Evolutionary conservation across 2,329 filamentous ascomycete genomes (phyloP).

Genomic region (Intubia oerlemansii): DNA sequence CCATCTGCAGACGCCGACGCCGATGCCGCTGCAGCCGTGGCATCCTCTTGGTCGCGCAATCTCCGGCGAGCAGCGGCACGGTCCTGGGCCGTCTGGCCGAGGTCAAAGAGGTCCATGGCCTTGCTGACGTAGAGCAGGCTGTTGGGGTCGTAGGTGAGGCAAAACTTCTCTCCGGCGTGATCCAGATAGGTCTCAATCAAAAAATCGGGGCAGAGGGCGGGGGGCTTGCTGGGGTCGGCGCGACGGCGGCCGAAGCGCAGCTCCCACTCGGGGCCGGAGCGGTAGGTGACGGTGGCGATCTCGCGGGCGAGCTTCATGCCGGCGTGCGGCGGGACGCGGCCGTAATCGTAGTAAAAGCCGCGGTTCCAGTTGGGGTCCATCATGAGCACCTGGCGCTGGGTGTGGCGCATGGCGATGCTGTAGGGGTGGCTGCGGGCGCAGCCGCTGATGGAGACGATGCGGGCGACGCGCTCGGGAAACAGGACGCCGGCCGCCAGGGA

Average conservation of each 20-base stretch:
- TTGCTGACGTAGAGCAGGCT: constrained; percentile 92
- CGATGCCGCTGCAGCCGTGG: not conserved
- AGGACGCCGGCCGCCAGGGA: constrained; percentile 70
- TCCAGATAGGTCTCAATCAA: constrained; percentile 96
- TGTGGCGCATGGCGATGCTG: constrained; percentile 96
- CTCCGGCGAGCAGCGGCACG: constrained; percentile 40
- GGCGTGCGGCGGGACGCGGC: constrained; percentile 67
- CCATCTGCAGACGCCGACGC: not conserved
- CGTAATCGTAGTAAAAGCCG: constrained; percentile 91
- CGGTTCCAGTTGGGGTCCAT: constrained; percentile 96
- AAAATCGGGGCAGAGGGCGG: constrained; percentile 91
- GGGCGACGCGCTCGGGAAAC: constrained; percentile 62
- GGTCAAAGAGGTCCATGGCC: constrained; percentile 95
- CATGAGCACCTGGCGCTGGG: constrained; percentile 93
- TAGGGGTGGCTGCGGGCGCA: constrained; percentile 92
- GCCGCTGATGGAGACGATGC: constrained; percentile 75
- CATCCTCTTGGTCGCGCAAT: too few relatives aligned
- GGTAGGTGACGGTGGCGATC: constrained; percentile 94
- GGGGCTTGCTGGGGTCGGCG: constrained; percentile 68
- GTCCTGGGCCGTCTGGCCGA: constrained; percentile 50
- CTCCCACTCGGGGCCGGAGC: constrained; percentile 94
- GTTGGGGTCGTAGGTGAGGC: constrained; percentile 88
- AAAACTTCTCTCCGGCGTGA: constrained; percentile 96
- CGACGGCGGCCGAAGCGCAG: constrained; percentile 74
- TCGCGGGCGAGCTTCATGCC: constrained; percentile 97